Base-by-base conservation (phyloP, 2,329 filamentous ascomycete genomes). In the Diaporthe ilicicola region DNA sequence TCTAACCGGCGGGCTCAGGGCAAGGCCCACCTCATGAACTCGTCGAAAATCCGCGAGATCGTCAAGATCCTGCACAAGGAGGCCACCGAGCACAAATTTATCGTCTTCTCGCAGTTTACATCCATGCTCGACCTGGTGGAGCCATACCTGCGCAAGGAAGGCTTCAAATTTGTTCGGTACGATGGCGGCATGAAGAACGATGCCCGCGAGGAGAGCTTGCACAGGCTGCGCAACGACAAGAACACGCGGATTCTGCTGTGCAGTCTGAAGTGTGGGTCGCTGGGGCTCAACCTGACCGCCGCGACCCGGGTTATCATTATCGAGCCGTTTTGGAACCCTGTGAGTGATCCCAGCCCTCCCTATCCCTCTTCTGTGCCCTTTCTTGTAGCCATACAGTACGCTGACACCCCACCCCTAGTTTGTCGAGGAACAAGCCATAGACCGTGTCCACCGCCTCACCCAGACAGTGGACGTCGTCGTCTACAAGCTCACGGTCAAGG, bases 311-410 rank as follows among this genome's bases (percentile, higher is more conserved):
- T 99, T 4, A 91, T 99, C 66, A 97, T 99, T 76, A 86, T 99
- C 53, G 96, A 99, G 81, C 96, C 96, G 0, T 99, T 99, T 82
- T 99, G 96, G 96, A 99, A 99, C 81, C 96, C 94, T 2, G 91
- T 92, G 86, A 79, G 89, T 84, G 32, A 13, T 1, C n/a, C 15
- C 12, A 22, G 10, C 8, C 3, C 5, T 37, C 53, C 61, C 59
- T 48, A 29, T 15, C 54, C 32, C 32, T 34, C 22, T 19, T n/a
- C 32, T 24, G 50, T 6, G 17, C 22, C 12, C 55, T 24, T 29
- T 50, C 19, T 29, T n/a, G 1, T 10, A 8, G 39, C n/a, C 4
- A 2, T 44, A n/a, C 54, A 22, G 12, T 22, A 44, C 69, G 4
- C 70, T 75, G 66, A 74, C 73, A 39, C 19, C 1, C 5, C n/a